Base-by-base conservation (phyloP, 345 rosid genomes). In the Eutrema heterophyllum region DNA sequence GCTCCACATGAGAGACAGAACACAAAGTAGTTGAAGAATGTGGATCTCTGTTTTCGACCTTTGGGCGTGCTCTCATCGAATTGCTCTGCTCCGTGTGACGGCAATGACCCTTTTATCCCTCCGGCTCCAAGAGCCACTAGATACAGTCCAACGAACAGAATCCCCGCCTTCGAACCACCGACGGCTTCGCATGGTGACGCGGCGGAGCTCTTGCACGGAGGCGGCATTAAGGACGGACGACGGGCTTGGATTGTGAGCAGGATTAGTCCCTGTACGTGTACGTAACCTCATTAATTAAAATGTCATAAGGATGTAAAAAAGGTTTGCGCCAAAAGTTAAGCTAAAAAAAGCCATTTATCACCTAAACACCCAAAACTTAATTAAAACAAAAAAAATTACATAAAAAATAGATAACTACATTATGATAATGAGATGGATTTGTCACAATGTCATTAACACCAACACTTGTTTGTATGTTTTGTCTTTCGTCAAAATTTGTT, bases 51-150 rank as follows among this genome's bases (percentile, higher is more conserved):
- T 81, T 82, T 84, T 79, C 96, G 81, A 72, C 95, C 91, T 65
- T 67, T 80, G 2, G 78, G 75, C 1, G 82, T 84, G 45, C 69
- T 85, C 67, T 92, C 96, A 44, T 90, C 96, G 32, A 90, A 88
- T 61, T 92, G 96, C 82, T 88, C 98, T 14, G 98, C 95, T 16
- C 98, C 98, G 9, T 88, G 95, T 16, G 90, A 80, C 0, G 89
- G 88, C 67, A 92, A 86, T 15, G 98, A 89, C 15, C 98, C 96
- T 80, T 89, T 92, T 79, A 89, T 87, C 41, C 96, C 98, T 62
- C 98, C 96, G 40, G 87, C 89, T 58, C 98, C 94, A 8, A 89
- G 76, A 29, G 96, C 94, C 51, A 82, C 96, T 68, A 92, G 80
- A 72, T 89, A 92, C 14, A 92, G 88, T 59, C 96, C 98, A 12